phyloP scores from a whole-genome alignment of 2,329 filamentous ascomycete genomes.

The Alternaria consortialis region DNA sequence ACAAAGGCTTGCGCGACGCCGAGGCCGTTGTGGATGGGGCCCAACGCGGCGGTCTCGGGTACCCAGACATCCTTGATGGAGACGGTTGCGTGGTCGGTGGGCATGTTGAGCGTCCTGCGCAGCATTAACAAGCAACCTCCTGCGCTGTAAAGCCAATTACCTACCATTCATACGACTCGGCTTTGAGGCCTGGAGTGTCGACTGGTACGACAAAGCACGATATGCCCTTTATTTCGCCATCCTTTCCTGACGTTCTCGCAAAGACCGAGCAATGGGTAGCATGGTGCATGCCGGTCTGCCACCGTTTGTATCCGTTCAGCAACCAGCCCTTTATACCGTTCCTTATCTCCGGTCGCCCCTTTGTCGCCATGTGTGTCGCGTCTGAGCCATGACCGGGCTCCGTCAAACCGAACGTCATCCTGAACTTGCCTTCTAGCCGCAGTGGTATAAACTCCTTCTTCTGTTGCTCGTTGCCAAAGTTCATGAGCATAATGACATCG shows the following conservation, averaged over 20 bases:
- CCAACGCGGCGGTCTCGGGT: conserved; percentile 62
- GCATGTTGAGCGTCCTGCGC: conserved; percentile 69
- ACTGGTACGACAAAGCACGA: conserved; percentile 68
- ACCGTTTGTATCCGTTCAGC: conserved; percentile 69
- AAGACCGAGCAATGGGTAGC: conserved; percentile 71
- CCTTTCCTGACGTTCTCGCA: conserved; percentile 64
- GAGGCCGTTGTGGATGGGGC: conserved; percentile 63
- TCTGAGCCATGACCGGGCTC: conserved; percentile 70
- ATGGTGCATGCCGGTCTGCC: conserved; percentile 70
- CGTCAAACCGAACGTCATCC: conserved; percentile 69
- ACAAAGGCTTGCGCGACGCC: conserved; percentile 71
- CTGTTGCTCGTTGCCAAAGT: conserved; percentile 66
- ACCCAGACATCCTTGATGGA: conserved; percentile 66
- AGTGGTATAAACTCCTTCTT: conserved; percentile 63
- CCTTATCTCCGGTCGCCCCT: conserved; percentile 56
- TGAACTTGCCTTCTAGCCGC: conserved; percentile 62
- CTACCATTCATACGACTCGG: conserved; percentile 67
- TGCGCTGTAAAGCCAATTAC: background rate
- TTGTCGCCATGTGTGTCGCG: conserved; percentile 69
- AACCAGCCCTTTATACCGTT: conserved; percentile 60
- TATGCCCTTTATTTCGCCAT: conserved; percentile 65
- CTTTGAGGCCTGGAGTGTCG: conserved; percentile 61
- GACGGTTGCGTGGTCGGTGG: conserved; percentile 70
- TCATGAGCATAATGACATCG: conserved; percentile 68
- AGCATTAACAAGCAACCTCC: conserved; percentile 8